Percentiles rank a stretch among this genome's conserved stretches.
phyloP scores from a whole-genome alignment of 2,329 filamentous ascomycete species.

The Dactylellina cionopaga region DNA sequence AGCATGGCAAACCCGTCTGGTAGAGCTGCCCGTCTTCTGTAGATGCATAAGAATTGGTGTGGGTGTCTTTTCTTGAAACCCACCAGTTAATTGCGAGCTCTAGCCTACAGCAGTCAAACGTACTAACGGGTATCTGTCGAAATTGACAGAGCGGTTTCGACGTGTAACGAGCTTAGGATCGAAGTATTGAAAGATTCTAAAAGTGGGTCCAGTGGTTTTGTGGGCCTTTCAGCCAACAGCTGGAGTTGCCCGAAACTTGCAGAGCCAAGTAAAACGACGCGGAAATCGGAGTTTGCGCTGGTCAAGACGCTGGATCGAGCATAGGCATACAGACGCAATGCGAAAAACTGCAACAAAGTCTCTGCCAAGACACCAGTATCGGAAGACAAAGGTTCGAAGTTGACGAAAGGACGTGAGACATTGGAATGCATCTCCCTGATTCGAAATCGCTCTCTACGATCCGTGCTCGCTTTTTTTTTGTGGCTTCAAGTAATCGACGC shows the following conservation, averaged over 20 bases:
- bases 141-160: not conserved
- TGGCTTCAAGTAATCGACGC: not conserved
- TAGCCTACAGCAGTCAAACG: too few relatives aligned
- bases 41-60: conserved; percentile 24
- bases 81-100: not conserved
- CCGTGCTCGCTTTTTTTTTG: conserved; percentile 17
- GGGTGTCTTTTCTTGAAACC: conserved; percentile 44
- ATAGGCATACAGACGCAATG: conserved; percentile 19
- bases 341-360: conserved; percentile 36
- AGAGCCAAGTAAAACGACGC: conserved; percentile 19
- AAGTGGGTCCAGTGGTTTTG: not conserved
- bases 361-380: conserved; percentile 43
- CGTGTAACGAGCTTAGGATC: too few relatives aligned
- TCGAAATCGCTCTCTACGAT: conserved; percentile 4
- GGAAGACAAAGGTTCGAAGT: conserved; percentile 4
- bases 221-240: not conserved
- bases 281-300: conserved; percentile 2
- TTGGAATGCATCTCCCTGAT: conserved; percentile 23
- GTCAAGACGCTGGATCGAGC: not conserved
- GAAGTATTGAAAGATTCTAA: too few relatives aligned
- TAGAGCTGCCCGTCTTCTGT: conserved; percentile 2
- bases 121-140: not conserved
- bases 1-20: conserved; percentile 13
- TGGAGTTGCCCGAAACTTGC: conserved; percentile 24
- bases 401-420: conserved; percentile 36